Conservation (phyloP, 2,329 filamentous ascomycete genomes). For the Aureobasidium lini region DNA sequence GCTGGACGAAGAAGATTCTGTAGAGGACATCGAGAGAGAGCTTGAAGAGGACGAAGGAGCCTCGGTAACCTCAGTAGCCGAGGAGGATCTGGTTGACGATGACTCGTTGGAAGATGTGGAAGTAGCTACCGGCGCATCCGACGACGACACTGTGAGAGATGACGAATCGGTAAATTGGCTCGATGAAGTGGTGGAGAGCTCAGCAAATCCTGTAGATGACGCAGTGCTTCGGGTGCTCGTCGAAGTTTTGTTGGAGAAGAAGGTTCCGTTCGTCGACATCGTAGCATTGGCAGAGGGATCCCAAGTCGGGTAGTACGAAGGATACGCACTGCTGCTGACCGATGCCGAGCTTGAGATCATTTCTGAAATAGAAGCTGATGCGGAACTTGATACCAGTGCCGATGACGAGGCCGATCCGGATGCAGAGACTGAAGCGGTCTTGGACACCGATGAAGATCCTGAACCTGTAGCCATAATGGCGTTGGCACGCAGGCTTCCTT, state of each 20-base stretch:
- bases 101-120: too few relatives aligned
- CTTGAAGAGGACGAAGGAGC: too few relatives aligned
- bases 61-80: too few relatives aligned
- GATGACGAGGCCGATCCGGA: not conserved
- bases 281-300: not conserved
- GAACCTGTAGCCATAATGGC: not conserved
- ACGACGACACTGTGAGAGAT: not conserved
- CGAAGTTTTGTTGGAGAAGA: not conserved
- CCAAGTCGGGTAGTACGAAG: not conserved
- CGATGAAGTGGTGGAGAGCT: not conserved
- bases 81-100: too few relatives aligned
- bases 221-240: not conserved
- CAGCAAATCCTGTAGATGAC: not conserved
- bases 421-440: not conserved
- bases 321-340: not conserved
- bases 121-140: too few relatives aligned
- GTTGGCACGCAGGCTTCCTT: not conserved
- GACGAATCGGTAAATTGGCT: not conserved
- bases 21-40: too few relatives aligned
- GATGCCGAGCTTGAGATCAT: not conserved
- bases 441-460: too few relatives aligned
- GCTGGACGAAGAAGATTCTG: too few relatives aligned
- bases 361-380: not conserved
- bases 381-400: not conserved
- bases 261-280: not conserved